phyloP scores from a whole-genome alignment of 1,139 yeast genomes.

The Debaryomyces psychrophilus region DNA sequence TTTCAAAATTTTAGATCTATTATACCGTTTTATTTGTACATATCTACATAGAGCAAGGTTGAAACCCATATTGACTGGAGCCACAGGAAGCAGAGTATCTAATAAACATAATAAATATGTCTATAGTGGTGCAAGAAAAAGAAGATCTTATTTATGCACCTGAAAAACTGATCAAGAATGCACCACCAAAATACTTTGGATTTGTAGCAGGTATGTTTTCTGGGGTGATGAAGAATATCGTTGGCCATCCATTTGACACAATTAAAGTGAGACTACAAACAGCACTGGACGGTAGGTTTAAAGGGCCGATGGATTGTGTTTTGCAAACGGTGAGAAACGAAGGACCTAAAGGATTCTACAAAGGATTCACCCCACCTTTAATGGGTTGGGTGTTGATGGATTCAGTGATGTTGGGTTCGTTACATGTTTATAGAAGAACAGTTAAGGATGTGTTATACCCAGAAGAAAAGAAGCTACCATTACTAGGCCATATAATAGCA shows the following conservation, averaged over 20 bases:
- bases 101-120: conserved; percentile 20
- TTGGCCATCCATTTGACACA: conserved; percentile 94
- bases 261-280: conserved; percentile 88
- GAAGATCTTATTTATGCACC: conserved; percentile 25
- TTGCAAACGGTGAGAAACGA: conserved; percentile 70
- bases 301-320: conserved; percentile 83
- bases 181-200: conserved; percentile 65
- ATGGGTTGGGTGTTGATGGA: conserved; percentile 96
- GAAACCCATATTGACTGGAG: background rate
- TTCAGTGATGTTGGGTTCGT: conserved; percentile 82
- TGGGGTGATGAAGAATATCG: conserved; percentile 83
- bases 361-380: conserved; percentile 90
- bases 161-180: conserved; percentile 8
- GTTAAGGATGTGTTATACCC: conserved; percentile 66
- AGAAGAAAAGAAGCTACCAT: conserved; percentile 62
- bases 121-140: conserved; percentile 32
- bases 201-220: conserved; percentile 87
- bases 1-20: conserved; percentile 1
- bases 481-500: conserved; percentile 74
- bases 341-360: conserved; percentile 76
- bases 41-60: background rate
- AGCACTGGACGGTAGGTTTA: conserved; percentile 67
- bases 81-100: background rate
- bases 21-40: background rate
- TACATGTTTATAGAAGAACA: conserved; percentile 73